Conservation (phyloP, 2,329 filamentous ascomycete genomes). For the Penicillium concentricum region DNA sequence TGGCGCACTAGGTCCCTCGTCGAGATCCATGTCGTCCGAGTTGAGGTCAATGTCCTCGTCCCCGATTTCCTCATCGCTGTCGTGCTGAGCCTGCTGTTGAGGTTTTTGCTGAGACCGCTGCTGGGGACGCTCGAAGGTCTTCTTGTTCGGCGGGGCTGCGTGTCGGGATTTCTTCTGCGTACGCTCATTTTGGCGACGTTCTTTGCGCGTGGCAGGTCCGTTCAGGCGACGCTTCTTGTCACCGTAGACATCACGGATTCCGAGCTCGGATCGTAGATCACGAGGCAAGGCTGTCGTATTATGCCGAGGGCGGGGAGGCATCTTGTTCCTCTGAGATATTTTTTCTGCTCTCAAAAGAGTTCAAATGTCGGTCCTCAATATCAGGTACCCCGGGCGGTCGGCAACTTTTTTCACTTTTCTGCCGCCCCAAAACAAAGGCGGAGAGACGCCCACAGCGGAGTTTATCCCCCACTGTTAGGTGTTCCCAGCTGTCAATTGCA, state of each 20-base stretch:
- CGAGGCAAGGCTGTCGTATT: slow-evolving; percentile 46
- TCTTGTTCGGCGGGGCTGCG: slow-evolving; percentile 20
- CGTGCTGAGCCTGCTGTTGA: slow-evolving; percentile 13
- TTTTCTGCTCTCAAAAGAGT: not conserved
- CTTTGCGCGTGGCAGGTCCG: slow-evolving; percentile 54
- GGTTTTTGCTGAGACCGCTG: slow-evolving; percentile 13
- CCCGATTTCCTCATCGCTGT: slow-evolving; percentile 29
- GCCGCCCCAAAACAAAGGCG: slow-evolving; percentile 20
- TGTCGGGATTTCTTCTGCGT: slow-evolving; percentile 57
- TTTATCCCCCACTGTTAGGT: slow-evolving; percentile 20
- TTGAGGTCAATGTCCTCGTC: slow-evolving; percentile 26
- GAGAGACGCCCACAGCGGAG: slow-evolving; percentile 23
- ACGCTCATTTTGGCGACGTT: slow-evolving; percentile 66
- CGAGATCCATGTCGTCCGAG: slow-evolving; percentile 15
- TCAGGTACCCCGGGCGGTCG: slow-evolving; percentile 17
- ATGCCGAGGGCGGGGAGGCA: slow-evolving; percentile 36
- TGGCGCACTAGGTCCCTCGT: slow-evolving; percentile 18
- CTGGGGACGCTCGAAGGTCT: slow-evolving; percentile 6
- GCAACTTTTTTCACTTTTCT: slow-evolving; percentile 28
- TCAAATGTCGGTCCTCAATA: not conserved
- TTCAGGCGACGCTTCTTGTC: slow-evolving; percentile 32
- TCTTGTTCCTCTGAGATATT: slow-evolving; percentile 16
- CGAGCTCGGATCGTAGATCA: slow-evolving; percentile 41
- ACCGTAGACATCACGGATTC: slow-evolving; percentile 38
- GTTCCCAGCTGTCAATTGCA: slow-evolving; percentile 15